Evolutionary conservation across 2,329 filamentous ascomycete species (phyloP).

Genomic region (Ploettnerulaceae sp.): DNA sequence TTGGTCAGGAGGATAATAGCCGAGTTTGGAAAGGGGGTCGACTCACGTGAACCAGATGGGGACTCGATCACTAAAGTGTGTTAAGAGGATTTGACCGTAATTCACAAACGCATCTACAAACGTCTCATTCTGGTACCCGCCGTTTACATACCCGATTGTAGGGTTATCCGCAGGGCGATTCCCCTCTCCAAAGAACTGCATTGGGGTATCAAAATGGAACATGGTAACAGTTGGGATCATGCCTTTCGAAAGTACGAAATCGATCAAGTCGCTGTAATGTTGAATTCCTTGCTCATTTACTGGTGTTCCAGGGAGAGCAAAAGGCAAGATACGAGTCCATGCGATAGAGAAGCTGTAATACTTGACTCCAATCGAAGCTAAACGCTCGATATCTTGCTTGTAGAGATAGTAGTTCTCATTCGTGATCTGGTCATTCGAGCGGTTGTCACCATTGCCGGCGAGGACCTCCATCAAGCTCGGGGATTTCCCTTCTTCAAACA

Average conservation of each 20-base stretch:
- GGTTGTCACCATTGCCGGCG: neutral
- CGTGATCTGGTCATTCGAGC: slow-evolving; percentile 35
- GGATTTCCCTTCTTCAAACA: slow-evolving; percentile 38
- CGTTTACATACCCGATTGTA: slow-evolving; percentile 32
- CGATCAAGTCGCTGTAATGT: slow-evolving; percentile 49
- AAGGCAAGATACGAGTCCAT: slow-evolving; percentile 49
- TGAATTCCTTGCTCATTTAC: slow-evolving; percentile 46
- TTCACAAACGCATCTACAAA: slow-evolving; percentile 47
- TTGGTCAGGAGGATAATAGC: neutral
- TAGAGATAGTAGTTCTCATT: slow-evolving; percentile 49
- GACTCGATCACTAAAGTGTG: slow-evolving; percentile 46
- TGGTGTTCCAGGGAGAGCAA: slow-evolving; percentile 44
- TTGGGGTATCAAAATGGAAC: slow-evolving; percentile 45
- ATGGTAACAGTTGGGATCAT: slow-evolving; percentile 45
- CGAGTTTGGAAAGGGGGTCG: neutral
- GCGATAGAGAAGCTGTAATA: slow-evolving; percentile 49
- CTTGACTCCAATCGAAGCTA: slow-evolving; percentile 46
- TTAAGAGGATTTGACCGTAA: slow-evolving; percentile 47
- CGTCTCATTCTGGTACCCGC: slow-evolving; percentile 34
- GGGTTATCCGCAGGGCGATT: slow-evolving; percentile 5
- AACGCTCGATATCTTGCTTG: slow-evolving; percentile 49
- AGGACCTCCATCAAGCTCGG: slow-evolving; percentile 39
- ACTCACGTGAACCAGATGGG: slow-evolving; percentile 43
- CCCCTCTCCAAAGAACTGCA: slow-evolving; percentile 43
- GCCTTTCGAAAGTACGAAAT: slow-evolving; percentile 44